Evolutionary conservation across 306 rosid species (phyloP), one percentile per base, ranked within the genome.

Genomic region (Vigna nakashimae): DNA sequence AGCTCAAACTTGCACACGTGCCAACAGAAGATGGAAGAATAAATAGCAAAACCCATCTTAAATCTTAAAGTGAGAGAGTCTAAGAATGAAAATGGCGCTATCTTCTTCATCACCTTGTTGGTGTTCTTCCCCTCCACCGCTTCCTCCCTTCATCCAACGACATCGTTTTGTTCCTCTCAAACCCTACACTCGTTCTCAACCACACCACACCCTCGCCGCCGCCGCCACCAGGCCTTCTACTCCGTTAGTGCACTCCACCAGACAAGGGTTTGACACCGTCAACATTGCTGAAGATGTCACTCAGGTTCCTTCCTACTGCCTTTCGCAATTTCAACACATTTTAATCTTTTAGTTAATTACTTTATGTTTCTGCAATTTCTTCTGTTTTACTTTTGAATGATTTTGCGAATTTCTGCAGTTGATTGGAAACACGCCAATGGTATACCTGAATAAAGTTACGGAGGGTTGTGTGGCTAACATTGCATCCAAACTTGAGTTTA

Each of bases 401-500:
- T 49, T 71, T 49, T 49, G 32, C 7, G 26, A 82, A 67, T 64
- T 40, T 2, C 48, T 84, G 76, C 83, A 94, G 98, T 77, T 94
- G 89, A 90, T 92, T 65, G 98, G 98, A 24, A 88, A 90, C 38
- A 94, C 98, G 13, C 98, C 98, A 10, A 94, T 94, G 98, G 83
- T 94, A n/a, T 92, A 92, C 89, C 95, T 94, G 65, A 94, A 92
- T 80, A 90, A 88, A 71, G 93, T 92, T 73, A 84, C 93, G 0
- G 90, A 84, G 59, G 97, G 93, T 12, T 94, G 98, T 48, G 87
- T 87, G 65, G 97, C 95, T 40, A 90, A 88, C 17, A 52, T 94
- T 89, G 98, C 97, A 51, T 97, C 98, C 30, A 94, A 94, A 80
- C 98, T 94, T n/a, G 98, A 94, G 84, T 92, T 92, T 57, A 94